phyloP scores from a whole-genome alignment of 495 filamentous ascomycete species.

The Neurospora sp. region DNA sequence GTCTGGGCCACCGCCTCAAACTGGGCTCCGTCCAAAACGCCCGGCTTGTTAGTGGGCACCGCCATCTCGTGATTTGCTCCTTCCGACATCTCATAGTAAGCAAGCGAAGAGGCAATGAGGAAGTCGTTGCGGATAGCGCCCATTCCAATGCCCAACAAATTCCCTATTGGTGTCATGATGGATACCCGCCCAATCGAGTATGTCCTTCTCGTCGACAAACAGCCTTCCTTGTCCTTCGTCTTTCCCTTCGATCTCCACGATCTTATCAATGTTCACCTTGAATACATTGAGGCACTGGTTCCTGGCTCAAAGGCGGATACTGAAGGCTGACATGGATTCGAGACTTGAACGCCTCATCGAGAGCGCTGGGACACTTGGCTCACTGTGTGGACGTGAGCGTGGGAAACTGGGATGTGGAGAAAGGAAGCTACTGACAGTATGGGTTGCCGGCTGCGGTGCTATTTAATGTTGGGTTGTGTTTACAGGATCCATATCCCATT shows the following conservation, averaged over 20 bases:
- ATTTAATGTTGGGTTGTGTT: no score
- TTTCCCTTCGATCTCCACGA: slow-evolving; percentile 46
- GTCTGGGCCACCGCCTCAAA: neutral
- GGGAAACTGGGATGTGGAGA: neutral
- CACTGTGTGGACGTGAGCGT: neutral
- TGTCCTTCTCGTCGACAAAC: slow-evolving; percentile 28
- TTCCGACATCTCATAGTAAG: slow-evolving; percentile 39
- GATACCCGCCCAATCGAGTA: slow-evolving; percentile 47
- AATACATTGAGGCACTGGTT: slow-evolving; percentile 63
- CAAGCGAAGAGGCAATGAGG: slow-evolving; percentile 48
- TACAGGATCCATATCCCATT: neutral
- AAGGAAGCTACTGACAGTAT: neutral
- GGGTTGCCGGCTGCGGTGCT: no score
- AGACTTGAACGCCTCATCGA: slow-evolving; percentile 43
- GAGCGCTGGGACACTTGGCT: slow-evolving; percentile 7
- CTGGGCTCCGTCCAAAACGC: no score
- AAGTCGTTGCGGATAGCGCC: slow-evolving; percentile 51
- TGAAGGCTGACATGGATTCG: slow-evolving; percentile 38
- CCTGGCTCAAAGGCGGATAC: slow-evolving; percentile 51
- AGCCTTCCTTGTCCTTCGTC: slow-evolving; percentile 16
- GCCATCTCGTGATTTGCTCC: neutral
- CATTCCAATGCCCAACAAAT: slow-evolving; percentile 32
- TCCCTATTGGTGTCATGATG: slow-evolving; percentile 39
- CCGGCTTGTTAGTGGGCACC: neutral
- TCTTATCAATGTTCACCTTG: slow-evolving; percentile 58